Percentiles rank a stretch among this genome's conserved stretches.
phyloP scores from a whole-genome alignment of 805 yeast species.

The Metschnikowia amazonensis region DNA sequence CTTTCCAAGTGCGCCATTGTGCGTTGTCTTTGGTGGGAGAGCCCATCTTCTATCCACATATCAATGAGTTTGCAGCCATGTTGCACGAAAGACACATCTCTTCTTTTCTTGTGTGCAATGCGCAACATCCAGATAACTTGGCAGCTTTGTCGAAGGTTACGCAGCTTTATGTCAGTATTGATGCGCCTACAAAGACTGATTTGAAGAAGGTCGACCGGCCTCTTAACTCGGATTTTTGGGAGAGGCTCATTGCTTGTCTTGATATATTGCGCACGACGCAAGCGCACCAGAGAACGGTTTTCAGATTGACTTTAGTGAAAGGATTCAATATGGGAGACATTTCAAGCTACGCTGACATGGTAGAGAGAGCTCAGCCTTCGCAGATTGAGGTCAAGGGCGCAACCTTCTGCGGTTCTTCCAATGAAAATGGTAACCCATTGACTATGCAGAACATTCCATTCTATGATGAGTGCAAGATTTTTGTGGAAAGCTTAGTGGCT shows the following conservation, averaged over 20 bases:
- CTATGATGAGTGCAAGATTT: constrained; percentile 80
- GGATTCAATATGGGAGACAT: constrained; percentile 86
- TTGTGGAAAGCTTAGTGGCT: constrained; percentile 60
- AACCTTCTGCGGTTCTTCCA: constrained; percentile 88
- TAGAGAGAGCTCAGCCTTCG: constrained; percentile 75
- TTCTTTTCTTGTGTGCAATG: constrained; percentile 88
- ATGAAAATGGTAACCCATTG: constrained; percentile 78
- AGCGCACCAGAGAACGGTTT: constrained; percentile 83
- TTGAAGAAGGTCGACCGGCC: constrained; percentile 86
- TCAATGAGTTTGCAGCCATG: constrained; percentile 77
- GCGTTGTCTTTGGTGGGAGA: constrained; percentile 92
- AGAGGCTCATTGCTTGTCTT: constrained; percentile 72
- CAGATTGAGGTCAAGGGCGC: constrained; percentile 93
- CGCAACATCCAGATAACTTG: constrained; percentile 89
- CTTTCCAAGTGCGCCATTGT: constrained; percentile 84
- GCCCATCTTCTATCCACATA: constrained; percentile 90
- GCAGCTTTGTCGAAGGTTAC: constrained; percentile 71
- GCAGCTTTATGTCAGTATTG: constrained; percentile 87
- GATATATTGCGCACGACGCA: constrained; percentile 74
- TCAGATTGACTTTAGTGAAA: constrained; percentile 83
- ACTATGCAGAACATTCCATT: constrained; percentile 96
- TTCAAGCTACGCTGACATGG: constrained; percentile 81
- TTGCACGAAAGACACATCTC: constrained; percentile 78
- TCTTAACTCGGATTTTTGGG: constrained; percentile 88
- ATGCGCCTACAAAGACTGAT: constrained; percentile 83